Conservation (phyloP, 2,329 filamentous ascomycete genomes). For the Alternaria alternata region DNA sequence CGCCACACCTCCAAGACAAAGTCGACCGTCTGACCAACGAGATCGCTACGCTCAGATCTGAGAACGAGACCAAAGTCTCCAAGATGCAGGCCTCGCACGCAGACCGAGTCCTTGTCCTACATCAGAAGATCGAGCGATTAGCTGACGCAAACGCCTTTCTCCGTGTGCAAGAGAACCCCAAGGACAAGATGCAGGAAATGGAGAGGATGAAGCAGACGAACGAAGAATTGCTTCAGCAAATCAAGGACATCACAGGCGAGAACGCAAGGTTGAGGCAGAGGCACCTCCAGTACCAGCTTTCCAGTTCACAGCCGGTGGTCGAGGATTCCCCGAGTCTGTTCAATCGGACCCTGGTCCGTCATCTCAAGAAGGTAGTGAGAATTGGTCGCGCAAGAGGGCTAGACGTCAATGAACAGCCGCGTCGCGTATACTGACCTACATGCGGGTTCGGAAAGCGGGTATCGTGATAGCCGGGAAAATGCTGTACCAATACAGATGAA, state of each 20-base stretch:
- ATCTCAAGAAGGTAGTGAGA: neutral
- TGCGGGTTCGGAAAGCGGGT: neutral
- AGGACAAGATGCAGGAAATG: neutral
- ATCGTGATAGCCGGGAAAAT: neutral
- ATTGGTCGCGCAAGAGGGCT: constrained; percentile 2
- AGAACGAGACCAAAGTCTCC: neutral
- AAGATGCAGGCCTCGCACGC: neutral
- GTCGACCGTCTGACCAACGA: neutral
- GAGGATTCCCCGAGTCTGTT: neutral
- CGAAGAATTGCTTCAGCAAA: neutral
- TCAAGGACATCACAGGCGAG: neutral
- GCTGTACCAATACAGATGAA: neutral
- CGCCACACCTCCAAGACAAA: neutral
- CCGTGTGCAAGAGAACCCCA: neutral
- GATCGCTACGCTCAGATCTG: neutral
- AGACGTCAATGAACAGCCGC: neutral
- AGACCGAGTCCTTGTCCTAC: neutral
- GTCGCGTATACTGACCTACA: neutral
- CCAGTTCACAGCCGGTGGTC: neutral
- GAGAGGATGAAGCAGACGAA: neutral
- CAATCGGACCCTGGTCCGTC: neutral
- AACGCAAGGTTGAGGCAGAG: neutral
- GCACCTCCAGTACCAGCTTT: neutral
- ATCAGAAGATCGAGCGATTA: constrained; percentile 1
- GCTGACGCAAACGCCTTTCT: neutral